Evolutionary conservation across 805 yeast genomes (phyloP).

Genomic region (Metschnikowia vanudenii): DNA sequence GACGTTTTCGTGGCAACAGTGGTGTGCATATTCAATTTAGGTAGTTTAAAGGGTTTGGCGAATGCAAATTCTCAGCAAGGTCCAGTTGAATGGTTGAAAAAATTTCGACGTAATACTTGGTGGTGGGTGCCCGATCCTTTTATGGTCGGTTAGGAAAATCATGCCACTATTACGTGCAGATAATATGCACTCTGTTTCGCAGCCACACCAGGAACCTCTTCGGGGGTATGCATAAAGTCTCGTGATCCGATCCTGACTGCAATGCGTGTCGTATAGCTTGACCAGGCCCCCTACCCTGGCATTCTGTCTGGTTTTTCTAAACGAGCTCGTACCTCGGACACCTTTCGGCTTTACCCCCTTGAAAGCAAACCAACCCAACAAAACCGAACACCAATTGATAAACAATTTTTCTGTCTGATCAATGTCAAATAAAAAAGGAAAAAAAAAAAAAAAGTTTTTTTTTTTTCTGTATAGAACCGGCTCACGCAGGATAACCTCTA

Average conservation of each 20-base stretch:
- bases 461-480: no score
- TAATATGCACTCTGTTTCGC: conserved; percentile 15
- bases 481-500: no score
- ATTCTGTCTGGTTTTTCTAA: not conserved
- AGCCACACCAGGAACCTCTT: conserved; percentile 13
- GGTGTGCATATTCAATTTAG: conserved; percentile 20
- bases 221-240: conserved; percentile 7
- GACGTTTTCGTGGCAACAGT: conserved; percentile 28
- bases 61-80: not conserved
- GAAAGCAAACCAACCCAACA: not conserved
- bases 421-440: no score
- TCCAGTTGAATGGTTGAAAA: no score
- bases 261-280: conserved; percentile 4
- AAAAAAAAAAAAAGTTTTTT: no score
- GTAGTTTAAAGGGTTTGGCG: not conserved
- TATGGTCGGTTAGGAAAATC: conserved; percentile 11
- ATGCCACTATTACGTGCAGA: conserved; percentile 11
- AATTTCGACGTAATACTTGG: no score
- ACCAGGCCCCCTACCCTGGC: not conserved
- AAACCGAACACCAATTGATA: not conserved
- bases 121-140: conserved; percentile 2
- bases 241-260: conserved; percentile 1
- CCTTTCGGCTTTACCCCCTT: no score
- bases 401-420: not conserved
- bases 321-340: not conserved